phyloP scores from a whole-genome alignment of 139 green algal genomes.

The Pycnococcus provasolii region DNA sequence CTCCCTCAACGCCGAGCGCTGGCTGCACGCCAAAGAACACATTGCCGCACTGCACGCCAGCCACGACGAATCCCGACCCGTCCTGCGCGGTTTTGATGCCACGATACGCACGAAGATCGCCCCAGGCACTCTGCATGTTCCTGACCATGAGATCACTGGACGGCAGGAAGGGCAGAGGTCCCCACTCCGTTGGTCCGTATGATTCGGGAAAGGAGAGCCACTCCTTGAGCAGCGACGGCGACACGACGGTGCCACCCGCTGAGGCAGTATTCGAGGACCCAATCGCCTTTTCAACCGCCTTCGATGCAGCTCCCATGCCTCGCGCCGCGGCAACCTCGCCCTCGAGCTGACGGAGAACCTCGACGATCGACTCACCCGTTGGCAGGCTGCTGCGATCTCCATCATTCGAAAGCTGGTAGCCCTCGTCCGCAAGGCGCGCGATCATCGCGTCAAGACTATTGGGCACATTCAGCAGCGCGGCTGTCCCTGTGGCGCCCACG shows the following conservation, averaged over 20 bases:
- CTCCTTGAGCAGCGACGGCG: slow-evolving; percentile 42
- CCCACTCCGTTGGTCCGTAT: slow-evolving; percentile 85
- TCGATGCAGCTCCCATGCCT: slow-evolving; percentile 25
- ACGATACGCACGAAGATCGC: slow-evolving; percentile 57
- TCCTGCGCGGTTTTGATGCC: slow-evolving; percentile 43
- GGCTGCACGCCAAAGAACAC: slow-evolving; percentile 90
- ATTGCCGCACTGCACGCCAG: slow-evolving; percentile 70
- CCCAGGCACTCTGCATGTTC: slow-evolving; percentile 81
- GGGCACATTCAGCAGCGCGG: slow-evolving; percentile 92
- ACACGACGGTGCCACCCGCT: slow-evolving; percentile 37
- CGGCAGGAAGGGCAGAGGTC: slow-evolving; percentile 78
- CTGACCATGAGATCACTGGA: slow-evolving; percentile 58
- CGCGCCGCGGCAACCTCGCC: slow-evolving; percentile 39
- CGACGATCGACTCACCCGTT: slow-evolving; percentile 25
- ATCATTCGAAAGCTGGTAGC: slow-evolving; percentile 28
- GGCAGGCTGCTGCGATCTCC: not conserved
- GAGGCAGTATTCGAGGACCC: not conserved
- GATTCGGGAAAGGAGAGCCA: slow-evolving; percentile 46
- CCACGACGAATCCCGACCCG: slow-evolving; percentile 29
- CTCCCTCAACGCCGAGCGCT: slow-evolving; percentile 84
- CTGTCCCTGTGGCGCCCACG: slow-evolving; percentile 87
- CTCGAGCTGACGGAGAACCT: slow-evolving; percentile 41
- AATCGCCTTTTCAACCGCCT: not conserved
- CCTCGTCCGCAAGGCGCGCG: slow-evolving; percentile 36
- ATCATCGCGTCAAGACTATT: slow-evolving; percentile 64